Conservation (phyloP, 23 red algal genomes). For the Gracilaria vermiculophylla region DNA sequence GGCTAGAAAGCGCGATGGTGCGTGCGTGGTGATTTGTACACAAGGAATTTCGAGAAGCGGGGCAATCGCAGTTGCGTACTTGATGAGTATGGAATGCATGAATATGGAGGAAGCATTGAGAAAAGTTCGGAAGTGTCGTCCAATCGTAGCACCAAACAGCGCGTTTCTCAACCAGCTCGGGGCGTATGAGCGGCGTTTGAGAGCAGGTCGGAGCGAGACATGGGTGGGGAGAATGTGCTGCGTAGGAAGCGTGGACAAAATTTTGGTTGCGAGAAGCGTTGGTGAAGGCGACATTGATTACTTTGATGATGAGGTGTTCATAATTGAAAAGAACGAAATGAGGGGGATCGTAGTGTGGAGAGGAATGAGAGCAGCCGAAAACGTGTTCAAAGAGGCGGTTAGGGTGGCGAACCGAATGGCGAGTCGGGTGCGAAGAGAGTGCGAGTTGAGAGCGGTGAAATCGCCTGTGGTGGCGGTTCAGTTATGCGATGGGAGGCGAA, state of each 20-base stretch:
- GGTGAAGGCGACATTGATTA: not conserved
- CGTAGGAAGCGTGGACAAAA: constrained; percentile 9
- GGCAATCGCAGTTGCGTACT: not conserved
- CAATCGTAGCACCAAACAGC: constrained; percentile 14
- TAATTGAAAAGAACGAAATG: not conserved
- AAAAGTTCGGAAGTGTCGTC: not conserved
- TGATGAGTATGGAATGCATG: not conserved
- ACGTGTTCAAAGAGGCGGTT: not conserved
- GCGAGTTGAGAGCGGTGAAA: not conserved
- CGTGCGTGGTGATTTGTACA: not conserved
- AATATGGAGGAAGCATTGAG: constrained; percentile 6
- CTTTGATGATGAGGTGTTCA: not conserved
- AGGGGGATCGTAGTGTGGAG: not conserved
- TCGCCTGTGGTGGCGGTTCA: not conserved
- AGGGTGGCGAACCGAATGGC: not conserved
- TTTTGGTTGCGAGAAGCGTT: not conserved
- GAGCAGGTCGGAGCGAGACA: not conserved
- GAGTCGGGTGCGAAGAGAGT: not conserved
- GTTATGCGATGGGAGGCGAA: not conserved
- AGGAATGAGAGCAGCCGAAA: not conserved
- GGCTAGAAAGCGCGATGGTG: not conserved
- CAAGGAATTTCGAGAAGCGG: constrained; percentile 17
- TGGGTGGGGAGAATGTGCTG: not conserved
- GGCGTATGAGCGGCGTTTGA: not conserved
- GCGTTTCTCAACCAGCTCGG: not conserved